phyloP scores from a whole-genome alignment of 1,139 yeast genomes.

The Nakaseomyces glabratus region DNA sequence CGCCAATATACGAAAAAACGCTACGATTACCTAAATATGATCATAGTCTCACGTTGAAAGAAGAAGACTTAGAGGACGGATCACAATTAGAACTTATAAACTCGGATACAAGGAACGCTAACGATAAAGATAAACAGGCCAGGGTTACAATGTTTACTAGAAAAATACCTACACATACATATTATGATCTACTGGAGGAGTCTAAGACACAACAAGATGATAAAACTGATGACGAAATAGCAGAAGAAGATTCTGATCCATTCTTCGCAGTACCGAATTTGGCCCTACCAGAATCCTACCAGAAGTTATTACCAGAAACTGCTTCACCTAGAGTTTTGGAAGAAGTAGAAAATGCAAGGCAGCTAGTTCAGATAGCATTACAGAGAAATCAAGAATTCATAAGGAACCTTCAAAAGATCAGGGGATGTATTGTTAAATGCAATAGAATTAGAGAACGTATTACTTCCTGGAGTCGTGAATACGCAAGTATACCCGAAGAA shows the following conservation, averaged over 20 bases:
- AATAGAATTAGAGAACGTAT: slow-evolving; percentile 63
- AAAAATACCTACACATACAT: slow-evolving; percentile 5
- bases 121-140: slow-evolving; percentile 1
- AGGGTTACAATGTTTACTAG: slow-evolving; percentile 4
- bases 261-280: slow-evolving; percentile 52
- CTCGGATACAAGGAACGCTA: background rate
- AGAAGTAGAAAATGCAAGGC: slow-evolving; percentile 56
- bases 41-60: slow-evolving; percentile 39
- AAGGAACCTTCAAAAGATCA: slow-evolving; percentile 59
- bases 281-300: slow-evolving; percentile 10
- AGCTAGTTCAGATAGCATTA: slow-evolving; percentile 58
- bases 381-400: slow-evolving; percentile 90
- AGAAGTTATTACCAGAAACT: slow-evolving; percentile 30
- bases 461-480: slow-evolving; percentile 76
- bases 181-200: slow-evolving; percentile 2
- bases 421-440: slow-evolving; percentile 70
- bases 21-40: slow-evolving; percentile 63
- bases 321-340: slow-evolving; percentile 40
- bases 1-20: slow-evolving; percentile 51
- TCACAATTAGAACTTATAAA: slow-evolving; percentile 10
- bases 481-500: slow-evolving; percentile 57
- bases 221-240: slow-evolving; percentile 12
- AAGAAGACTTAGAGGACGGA: slow-evolving; percentile 18
- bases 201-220: slow-evolving; percentile 8
- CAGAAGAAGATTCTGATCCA: slow-evolving; percentile 40